These are phyloP conservation scores for Cytauxzoon felis DNA, from an alignment of 169 alveolate species.

Conservation along the genomic window DNA sequence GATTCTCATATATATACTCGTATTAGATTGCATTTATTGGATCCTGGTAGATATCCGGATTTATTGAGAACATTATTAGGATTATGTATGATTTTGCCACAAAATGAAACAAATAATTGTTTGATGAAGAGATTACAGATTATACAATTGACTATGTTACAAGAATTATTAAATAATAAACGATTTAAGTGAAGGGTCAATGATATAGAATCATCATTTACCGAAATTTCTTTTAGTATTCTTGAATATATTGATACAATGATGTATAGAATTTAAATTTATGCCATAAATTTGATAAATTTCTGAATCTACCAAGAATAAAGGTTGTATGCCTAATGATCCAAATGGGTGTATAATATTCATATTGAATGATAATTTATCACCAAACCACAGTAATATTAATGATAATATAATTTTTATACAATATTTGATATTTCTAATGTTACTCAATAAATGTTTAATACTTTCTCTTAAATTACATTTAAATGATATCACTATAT, in stretches of 20 bases:
- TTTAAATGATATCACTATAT: constrained; percentile 34
- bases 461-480: constrained; percentile 2
- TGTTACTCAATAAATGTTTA: background rate
- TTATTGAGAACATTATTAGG: constrained; percentile 69
- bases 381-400: constrained; percentile 15
- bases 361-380: background rate
- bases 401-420: background rate
- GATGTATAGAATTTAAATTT: background rate
- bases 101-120: constrained; percentile 48
- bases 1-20: constrained; percentile 71
- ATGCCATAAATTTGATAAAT: constrained; percentile 46
- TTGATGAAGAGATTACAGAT: constrained; percentile 56
- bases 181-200: background rate
- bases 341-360: constrained; percentile 50
- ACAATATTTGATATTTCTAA: constrained; percentile 4
- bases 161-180: constrained; percentile 8
- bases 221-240: constrained; percentile 46
- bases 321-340: constrained; percentile 57
- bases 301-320: constrained; percentile 52
- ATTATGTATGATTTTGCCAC: constrained; percentile 59
- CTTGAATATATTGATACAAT: constrained; percentile 19
- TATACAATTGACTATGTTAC: constrained; percentile 42
- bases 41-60: constrained; percentile 64
- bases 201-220: background rate
- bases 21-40: constrained; percentile 68